Conservation (phyloP, 1,284 basidiomycete genomes). For the Apiotrichum veenhuisii region DNA sequence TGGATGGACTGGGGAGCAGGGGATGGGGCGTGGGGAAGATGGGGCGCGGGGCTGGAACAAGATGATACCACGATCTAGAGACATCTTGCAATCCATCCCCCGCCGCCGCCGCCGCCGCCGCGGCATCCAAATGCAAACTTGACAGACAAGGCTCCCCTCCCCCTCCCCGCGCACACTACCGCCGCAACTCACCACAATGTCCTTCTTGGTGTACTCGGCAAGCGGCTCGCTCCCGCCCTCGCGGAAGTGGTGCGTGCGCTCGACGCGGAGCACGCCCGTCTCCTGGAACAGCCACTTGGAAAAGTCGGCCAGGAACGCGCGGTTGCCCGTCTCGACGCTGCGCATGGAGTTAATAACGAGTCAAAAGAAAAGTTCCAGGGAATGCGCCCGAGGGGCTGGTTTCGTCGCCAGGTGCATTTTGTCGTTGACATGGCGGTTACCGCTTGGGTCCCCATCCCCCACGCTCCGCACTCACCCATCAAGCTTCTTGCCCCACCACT, state of each 20-base stretch:
- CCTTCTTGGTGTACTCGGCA: constrained; percentile 78
- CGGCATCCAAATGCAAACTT: too few species aligned
- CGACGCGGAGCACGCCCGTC: constrained; percentile 72
- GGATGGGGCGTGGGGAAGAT: too few species aligned
- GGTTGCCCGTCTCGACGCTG: constrained; percentile 64
- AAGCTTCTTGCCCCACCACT: constrained; percentile 43
- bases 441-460: too few species aligned
- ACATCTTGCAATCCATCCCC: neutral
- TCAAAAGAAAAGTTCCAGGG: too few species aligned
- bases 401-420: too few species aligned
- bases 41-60: neutral
- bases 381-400: too few species aligned
- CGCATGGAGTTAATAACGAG: neutral
- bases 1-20: too few species aligned
- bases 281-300: constrained; percentile 90
- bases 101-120: neutral
- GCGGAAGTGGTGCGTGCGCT: constrained; percentile 68
- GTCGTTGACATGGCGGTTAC: too few species aligned
- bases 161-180: too few species aligned
- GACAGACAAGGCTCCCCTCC: too few species aligned
- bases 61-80: neutral
- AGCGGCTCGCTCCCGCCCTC: constrained; percentile 58
- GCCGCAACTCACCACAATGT: constrained; percentile 63
- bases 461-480: constrained; percentile 55
- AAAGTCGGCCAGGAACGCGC: constrained; percentile 67